Conservation (phyloP, 2,329 filamentous ascomycete genomes). For the Aspergillus pseudotamarii region DNA sequence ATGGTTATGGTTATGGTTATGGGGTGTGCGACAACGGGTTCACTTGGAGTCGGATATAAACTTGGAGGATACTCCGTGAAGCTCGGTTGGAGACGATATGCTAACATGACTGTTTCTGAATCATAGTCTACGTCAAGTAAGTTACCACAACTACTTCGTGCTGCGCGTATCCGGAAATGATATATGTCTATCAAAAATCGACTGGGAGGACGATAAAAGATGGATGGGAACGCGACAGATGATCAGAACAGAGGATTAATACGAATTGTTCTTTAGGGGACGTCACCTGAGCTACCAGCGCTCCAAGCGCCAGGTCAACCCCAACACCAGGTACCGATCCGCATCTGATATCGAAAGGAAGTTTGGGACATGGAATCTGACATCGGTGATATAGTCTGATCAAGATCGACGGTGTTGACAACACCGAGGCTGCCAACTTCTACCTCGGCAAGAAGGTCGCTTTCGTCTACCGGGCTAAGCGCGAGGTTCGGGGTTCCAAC, state of each 20-base stretch:
- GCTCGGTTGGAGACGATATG: conserved; percentile 16
- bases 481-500: conserved; percentile 95
- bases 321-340: conserved; percentile 66
- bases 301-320: conserved; percentile 87
- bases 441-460: conserved; percentile 99
- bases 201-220: conserved; percentile 12
- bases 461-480: conserved; percentile 95
- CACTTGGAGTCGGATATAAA: conserved; percentile 12
- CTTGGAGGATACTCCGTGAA: conserved; percentile 12
- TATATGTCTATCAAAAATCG: conserved; percentile 12
- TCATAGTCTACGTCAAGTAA: conserved; percentile 86
- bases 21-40: conserved; percentile 13
- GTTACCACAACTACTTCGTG: conserved; percentile 47
- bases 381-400: conserved; percentile 65
- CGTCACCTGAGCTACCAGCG: conserved; percentile 98
- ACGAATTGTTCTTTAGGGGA: conserved; percentile 65
- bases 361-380: conserved; percentile 27
- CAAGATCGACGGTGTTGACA: conserved; percentile 98
- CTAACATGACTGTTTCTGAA: conserved; percentile 35
- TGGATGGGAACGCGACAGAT: conserved; percentile 16
- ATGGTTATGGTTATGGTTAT: not conserved
- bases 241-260: conserved; percentile 36
- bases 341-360: conserved; percentile 12
- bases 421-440: conserved; percentile 89
- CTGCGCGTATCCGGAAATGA: conserved; percentile 26